phyloP scores from a whole-genome alignment of 2,329 filamentous ascomycete species.

The Xylogone sp. region DNA sequence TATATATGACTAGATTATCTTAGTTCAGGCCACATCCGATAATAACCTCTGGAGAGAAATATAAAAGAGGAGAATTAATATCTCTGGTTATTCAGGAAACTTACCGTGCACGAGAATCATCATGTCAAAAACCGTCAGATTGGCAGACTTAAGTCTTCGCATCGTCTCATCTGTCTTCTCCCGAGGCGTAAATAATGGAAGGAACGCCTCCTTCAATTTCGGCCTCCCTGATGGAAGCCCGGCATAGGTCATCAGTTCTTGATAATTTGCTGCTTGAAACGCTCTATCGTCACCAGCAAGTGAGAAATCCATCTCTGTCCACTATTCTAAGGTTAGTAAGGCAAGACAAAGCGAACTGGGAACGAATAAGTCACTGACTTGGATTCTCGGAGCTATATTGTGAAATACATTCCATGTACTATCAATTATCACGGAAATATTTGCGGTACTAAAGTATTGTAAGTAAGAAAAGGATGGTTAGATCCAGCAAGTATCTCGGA shows the following conservation, averaged over 20 bases:
- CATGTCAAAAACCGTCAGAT: constrained; percentile 24
- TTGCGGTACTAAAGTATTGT: constrained; percentile 13
- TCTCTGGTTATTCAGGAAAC: neutral
- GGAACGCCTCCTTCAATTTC: constrained; percentile 26
- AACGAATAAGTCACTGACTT: neutral
- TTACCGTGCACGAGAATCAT: constrained; percentile 27
- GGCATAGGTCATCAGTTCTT: constrained; percentile 14
- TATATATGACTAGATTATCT: constrained; percentile 22
- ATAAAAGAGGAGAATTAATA: neutral
- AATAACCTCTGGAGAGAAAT: neutral
- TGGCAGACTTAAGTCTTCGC: constrained; percentile 10
- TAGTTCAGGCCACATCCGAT: neutral
- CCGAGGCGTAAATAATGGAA: constrained; percentile 16
- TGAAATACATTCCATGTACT: constrained; percentile 28
- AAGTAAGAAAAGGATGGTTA: neutral
- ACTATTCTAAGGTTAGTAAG: constrained; percentile 10
- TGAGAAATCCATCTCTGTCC: constrained; percentile 25
- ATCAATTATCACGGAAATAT: constrained; percentile 25
- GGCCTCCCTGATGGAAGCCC: constrained; percentile 16
- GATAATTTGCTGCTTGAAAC: constrained; percentile 21
- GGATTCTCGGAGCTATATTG: constrained; percentile 24
- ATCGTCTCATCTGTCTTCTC: constrained; percentile 15
- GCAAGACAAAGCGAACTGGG: neutral
- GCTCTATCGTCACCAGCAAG: constrained; percentile 23
- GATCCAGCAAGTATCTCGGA: neutral